Conservation (phyloP, 768 basidiomycete genomes). For the Pleurotus sapidus region DNA sequence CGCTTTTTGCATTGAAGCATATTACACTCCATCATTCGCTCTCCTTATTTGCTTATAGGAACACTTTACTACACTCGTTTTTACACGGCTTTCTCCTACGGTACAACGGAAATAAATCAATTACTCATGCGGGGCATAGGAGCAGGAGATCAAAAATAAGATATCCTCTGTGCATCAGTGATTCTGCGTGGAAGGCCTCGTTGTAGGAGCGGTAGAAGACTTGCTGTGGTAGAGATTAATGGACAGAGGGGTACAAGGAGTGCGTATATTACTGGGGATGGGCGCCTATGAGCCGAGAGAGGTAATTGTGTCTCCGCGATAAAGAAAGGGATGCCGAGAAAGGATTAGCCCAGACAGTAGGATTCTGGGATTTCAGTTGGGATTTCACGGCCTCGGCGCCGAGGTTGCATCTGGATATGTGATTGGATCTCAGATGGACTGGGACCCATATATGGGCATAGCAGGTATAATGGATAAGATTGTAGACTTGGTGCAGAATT, state of each 20-base stretch:
- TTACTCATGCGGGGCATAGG: no score
- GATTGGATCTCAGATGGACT: background rate
- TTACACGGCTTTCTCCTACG: background rate
- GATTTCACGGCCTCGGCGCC: slow-evolving; percentile 8
- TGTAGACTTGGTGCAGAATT: slow-evolving; percentile 9
- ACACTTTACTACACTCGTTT: background rate
- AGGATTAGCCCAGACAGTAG: background rate
- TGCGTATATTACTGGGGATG: no score
- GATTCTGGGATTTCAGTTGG: background rate
- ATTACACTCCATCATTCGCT: background rate
- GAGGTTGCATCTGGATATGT: background rate
- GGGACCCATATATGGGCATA: background rate
- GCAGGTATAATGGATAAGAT: slow-evolving; percentile 10
- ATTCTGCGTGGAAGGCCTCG: no score
- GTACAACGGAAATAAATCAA: background rate
- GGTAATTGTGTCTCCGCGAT: background rate
- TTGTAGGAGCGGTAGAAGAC: no score
- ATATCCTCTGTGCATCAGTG: no score
- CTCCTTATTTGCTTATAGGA: background rate
- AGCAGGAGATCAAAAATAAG: no score
- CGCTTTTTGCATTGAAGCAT: background rate
- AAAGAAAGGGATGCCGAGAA: background rate
- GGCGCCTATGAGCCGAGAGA: no score
- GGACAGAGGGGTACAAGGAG: no score
- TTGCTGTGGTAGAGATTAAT: no score